Evolutionary conservation across 2,329 filamentous ascomycete species (phyloP).

Genomic region (Aspergillus piperis): DNA sequence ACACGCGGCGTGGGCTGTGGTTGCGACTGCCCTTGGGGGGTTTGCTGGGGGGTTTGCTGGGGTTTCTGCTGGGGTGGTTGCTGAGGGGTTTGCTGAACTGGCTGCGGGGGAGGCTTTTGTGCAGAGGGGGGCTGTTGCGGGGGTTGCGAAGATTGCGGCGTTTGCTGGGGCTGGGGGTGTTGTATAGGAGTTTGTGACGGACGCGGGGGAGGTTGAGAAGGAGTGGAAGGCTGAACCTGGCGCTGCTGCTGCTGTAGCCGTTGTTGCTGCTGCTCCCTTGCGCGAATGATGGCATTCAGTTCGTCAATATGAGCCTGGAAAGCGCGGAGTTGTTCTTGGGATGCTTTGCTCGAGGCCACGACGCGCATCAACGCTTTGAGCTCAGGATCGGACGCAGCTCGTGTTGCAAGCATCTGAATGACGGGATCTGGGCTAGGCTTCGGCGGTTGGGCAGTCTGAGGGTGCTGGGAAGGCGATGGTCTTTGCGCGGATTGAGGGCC

Average conservation of each 20-base stretch:
- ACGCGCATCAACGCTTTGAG: constrained; percentile 54
- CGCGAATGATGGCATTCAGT: constrained; percentile 51
- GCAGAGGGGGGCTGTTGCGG: constrained; percentile 10
- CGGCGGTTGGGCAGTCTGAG: constrained; percentile 36
- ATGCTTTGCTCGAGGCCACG: constrained; percentile 52
- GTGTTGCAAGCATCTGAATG: constrained; percentile 55
- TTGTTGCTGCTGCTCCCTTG: constrained; percentile 44
- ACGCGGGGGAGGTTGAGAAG: constrained; percentile 20
- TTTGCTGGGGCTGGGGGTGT: constrained; percentile 12
- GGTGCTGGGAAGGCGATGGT: constrained; percentile 31
- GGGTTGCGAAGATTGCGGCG: constrained; percentile 10
- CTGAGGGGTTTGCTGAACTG: constrained; percentile 9
- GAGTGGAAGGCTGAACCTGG: constrained; percentile 21
- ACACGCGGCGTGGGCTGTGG: constrained; percentile 17
- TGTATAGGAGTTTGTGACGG: constrained; percentile 20
- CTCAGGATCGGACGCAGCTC: constrained; percentile 51
- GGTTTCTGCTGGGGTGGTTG: constrained; percentile 8
- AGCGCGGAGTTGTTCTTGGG: constrained; percentile 50
- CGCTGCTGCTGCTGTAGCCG: constrained; percentile 33
- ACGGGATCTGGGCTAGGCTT: constrained; percentile 53
- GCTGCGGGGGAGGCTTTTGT: constrained; percentile 18
- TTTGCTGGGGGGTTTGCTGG: constrained; percentile 3
- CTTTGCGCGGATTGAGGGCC: constrained; percentile 30
- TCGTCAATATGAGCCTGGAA: constrained; percentile 56
- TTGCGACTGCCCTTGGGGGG: constrained; percentile 10